phyloP scores from a whole-genome alignment of 345 rosid species.

The Eucalyptus camaldulensis region DNA sequence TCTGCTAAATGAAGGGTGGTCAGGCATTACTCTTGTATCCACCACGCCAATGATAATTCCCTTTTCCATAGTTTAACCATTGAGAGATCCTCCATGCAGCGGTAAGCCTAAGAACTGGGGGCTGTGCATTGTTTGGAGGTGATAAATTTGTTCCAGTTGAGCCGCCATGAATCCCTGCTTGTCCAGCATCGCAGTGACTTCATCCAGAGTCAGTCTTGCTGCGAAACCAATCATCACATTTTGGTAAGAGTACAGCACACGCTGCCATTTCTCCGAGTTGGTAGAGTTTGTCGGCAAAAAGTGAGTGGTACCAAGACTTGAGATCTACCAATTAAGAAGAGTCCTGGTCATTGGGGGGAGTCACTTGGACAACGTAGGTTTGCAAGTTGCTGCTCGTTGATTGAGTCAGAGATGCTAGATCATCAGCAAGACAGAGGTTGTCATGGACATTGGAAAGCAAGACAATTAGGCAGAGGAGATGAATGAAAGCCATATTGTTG shows the following conservation, averaged over 20 bases:
- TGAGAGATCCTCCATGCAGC: background rate
- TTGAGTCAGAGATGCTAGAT: background rate
- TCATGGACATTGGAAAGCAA: background rate
- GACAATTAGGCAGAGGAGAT: background rate
- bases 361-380: background rate
- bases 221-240: background rate
- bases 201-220: background rate
- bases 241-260: background rate
- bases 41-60: background rate
- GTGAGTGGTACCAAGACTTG: background rate
- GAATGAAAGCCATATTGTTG: background rate
- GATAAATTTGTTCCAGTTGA: background rate
- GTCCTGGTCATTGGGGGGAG: background rate
- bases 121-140: background rate
- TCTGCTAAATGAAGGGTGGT: background rate
- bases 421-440: background rate
- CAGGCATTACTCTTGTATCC: background rate
- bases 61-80: background rate
- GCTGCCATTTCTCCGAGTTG: background rate
- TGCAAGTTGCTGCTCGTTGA: background rate
- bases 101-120: background rate
- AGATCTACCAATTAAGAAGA: background rate
- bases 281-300: background rate
- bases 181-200: background rate
- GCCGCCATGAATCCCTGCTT: background rate